Evolutionary conservation across 2,329 filamentous ascomycete genomes (phyloP).

Genomic region (Cercospora sp.): DNA sequence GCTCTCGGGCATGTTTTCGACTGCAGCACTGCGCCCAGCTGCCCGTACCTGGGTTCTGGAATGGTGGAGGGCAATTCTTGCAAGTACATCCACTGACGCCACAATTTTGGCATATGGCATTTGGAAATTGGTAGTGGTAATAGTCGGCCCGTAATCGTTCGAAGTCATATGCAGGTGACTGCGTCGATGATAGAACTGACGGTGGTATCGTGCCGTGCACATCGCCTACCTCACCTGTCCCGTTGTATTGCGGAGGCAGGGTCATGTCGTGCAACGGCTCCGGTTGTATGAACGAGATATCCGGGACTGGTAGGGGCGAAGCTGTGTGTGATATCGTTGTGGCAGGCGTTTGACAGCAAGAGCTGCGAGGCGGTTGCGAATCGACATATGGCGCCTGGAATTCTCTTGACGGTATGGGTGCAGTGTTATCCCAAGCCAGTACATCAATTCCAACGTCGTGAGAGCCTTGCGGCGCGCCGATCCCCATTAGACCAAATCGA

Average conservation of each 20-base stretch:
- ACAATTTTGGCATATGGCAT: constrained; percentile 39
- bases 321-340: constrained; percentile 16
- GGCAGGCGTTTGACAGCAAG: constrained; percentile 32
- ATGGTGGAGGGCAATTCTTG: constrained; percentile 36
- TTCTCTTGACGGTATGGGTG: constrained; percentile 30
- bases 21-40: constrained; percentile 40
- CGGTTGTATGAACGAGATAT: constrained; percentile 11
- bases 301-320: constrained; percentile 15
- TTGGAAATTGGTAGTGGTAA: constrained; percentile 35
- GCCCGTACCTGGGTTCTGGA: constrained; percentile 34
- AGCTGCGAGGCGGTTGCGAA: constrained; percentile 20
- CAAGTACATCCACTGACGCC: constrained; percentile 38
- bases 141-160: constrained; percentile 33
- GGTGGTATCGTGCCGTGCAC: constrained; percentile 9
- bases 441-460: constrained; percentile 26
- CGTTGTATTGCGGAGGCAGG: constrained; percentile 8
- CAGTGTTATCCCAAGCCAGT: constrained; percentile 32
- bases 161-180: constrained; percentile 30
- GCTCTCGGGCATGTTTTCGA: constrained; percentile 36
- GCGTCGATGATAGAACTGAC: constrained; percentile 11
- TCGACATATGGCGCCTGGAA: constrained; percentile 21
- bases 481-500: constrained; percentile 38
- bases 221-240: neutral
- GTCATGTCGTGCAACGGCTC: constrained; percentile 14
- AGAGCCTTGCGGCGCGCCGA: constrained; percentile 33